phyloP scores from a whole-genome alignment of 805 yeast species.

The Metschnikowia dekortorum region DNA sequence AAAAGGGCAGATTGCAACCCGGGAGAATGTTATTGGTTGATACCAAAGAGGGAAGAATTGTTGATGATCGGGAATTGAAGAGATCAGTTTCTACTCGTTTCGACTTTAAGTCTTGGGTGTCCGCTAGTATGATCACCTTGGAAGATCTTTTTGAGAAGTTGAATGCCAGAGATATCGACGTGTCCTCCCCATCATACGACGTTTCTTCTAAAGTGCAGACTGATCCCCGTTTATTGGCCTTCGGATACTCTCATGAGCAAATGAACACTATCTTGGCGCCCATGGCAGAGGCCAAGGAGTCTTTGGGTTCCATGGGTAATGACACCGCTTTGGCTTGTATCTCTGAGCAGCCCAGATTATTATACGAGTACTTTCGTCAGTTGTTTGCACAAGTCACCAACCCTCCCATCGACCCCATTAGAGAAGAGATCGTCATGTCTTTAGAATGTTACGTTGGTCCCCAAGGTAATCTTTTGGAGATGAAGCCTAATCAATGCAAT shows the following conservation, averaged over 20 bases:
- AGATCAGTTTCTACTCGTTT: conserved; percentile 69
- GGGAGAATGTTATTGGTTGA: conserved; percentile 96
- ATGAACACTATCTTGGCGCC: conserved; percentile 79
- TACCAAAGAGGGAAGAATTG: conserved; percentile 87
- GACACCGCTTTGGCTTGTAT: conserved; percentile 94
- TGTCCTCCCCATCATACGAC: conserved; percentile 15
- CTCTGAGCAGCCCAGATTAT: conserved; percentile 84
- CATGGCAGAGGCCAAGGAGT: conserved; percentile 95
- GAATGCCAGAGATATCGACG: conserved; percentile 30
- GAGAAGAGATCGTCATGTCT: conserved; percentile 96
- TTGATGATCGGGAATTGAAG: conserved; percentile 89
- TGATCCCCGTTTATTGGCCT: conserved; percentile 80
- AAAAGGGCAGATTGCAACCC: conserved; percentile 92
- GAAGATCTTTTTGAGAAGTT: conserved; percentile 67
- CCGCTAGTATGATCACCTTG: conserved; percentile 80
- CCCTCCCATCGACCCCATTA: conserved; percentile 97
- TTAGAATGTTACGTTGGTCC: conserved; percentile 96
- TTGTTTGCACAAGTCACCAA: conserved; percentile 97
- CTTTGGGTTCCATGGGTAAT: conserved; percentile 98
- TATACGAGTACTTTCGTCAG: conserved; percentile 93
- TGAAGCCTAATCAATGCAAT: conserved; percentile 89
- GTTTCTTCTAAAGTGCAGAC: conserved; percentile 50
- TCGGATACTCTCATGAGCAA: conserved; percentile 95
- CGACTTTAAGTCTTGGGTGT: conserved; percentile 92
- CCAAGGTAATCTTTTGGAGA: conserved; percentile 93